Percentiles rank a stretch among this genome's conserved stretches.
Conservation (phyloP, 2,329 filamentous ascomycete genomes). For the Aureobasidium sp. region DNA sequence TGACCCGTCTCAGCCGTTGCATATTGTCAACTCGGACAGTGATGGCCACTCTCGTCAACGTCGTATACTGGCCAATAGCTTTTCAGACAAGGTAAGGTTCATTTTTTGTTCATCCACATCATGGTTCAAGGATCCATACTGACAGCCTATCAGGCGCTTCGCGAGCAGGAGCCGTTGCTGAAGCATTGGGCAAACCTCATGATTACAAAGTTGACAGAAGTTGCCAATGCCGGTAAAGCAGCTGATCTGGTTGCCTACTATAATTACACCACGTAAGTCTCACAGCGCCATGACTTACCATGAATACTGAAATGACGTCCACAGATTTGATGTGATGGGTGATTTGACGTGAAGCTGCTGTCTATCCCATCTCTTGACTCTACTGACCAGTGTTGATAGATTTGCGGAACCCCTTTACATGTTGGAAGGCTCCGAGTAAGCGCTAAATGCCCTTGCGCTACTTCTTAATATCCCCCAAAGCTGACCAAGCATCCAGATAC, state of each 20-base stretch:
- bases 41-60: constrained; percentile 30
- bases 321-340: constrained; percentile 21
- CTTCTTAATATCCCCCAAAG: too few relatives aligned
- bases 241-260: constrained; percentile 47
- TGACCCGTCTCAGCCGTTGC: constrained; percentile 25
- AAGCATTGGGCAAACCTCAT: constrained; percentile 35
- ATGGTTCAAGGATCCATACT: too few relatives aligned
- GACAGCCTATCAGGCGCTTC: constrained; percentile 25
- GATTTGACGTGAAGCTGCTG: constrained; percentile 15
- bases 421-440: constrained; percentile 21
- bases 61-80: constrained; percentile 34
- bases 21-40: constrained; percentile 23
- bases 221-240: constrained; percentile 42
- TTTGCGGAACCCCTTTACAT: constrained; percentile 31
- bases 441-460: too few relatives aligned
- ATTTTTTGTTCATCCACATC: not conserved
- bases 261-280: constrained; percentile 15
- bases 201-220: constrained; percentile 34
- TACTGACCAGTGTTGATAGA: not conserved
- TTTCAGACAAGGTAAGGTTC: constrained; percentile 34
- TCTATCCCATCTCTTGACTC: not conserved
- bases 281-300: not conserved
- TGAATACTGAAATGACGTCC: not conserved
- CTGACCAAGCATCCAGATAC: not conserved
- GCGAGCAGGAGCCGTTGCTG: constrained; percentile 35